These are phyloP conservation scores for Catenaria anguillulae DNA, from an alignment of 371 early-diverging fungal species.

Conservation along the genomic window DNA sequence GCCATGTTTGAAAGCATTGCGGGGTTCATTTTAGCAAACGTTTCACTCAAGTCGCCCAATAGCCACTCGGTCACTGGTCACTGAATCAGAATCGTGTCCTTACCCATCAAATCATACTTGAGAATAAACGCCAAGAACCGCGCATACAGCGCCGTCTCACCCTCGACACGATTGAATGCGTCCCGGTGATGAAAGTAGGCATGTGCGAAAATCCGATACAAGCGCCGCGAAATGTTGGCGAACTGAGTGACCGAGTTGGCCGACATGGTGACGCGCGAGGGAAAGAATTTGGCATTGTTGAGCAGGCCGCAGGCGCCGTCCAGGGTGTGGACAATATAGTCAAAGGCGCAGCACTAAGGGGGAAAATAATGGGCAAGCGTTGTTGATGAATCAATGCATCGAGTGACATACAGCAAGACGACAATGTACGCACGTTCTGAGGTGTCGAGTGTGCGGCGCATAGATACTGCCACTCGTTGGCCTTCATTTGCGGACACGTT, in stretches of 20 bases:
- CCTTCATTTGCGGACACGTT: slow-evolving; percentile 84
- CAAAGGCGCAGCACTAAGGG: slow-evolving; percentile 78
- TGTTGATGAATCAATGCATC: too few species aligned
- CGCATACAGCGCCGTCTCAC: slow-evolving; percentile 57
- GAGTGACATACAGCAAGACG: not conserved
- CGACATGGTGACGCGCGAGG: slow-evolving; percentile 49
- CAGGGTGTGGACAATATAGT: slow-evolving; percentile 81
- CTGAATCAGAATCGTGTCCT: slow-evolving; percentile 1
- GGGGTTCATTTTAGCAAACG: too few species aligned
- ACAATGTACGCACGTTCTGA: slow-evolving; percentile 38
- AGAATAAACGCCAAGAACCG: slow-evolving; percentile 45
- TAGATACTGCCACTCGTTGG: slow-evolving; percentile 75
- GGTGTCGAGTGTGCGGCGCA: slow-evolving; percentile 83
- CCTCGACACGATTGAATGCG: slow-evolving; percentile 72
- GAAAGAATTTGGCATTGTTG: slow-evolving; percentile 61
- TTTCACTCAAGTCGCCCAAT: too few species aligned
- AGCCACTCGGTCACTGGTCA: too few species aligned
- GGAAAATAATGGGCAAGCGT: not conserved
- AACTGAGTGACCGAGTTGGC: slow-evolving; percentile 63
- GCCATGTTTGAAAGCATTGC: too few species aligned
- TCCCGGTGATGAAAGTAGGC: slow-evolving; percentile 82
- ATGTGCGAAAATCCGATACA: slow-evolving; percentile 92
- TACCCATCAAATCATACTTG: not conserved
- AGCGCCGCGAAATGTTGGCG: slow-evolving; percentile 68
- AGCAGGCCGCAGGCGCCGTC: slow-evolving; percentile 71